Evolutionary conservation across 495 filamentous ascomycete species (phyloP).

Genomic region (Friedmanniomyces simplex): DNA sequence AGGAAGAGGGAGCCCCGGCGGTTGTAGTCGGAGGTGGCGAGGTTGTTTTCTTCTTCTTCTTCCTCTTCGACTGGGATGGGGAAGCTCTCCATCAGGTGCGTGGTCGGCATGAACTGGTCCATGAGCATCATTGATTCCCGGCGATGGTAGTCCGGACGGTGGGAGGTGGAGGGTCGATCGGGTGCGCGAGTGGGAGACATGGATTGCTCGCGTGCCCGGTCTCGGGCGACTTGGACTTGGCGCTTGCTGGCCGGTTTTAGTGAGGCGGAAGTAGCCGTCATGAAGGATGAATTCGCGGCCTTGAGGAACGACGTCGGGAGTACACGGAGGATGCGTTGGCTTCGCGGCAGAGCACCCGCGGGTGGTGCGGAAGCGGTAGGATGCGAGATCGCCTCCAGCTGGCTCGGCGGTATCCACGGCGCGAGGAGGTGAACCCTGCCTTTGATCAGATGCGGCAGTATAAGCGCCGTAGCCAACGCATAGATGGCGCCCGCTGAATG

Average conservation of each 20-base stretch:
- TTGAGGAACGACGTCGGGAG: conserved; percentile 87
- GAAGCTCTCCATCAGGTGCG: conserved; percentile 11
- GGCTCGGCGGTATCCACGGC: conserved; percentile 97
- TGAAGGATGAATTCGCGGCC: conserved; percentile 88
- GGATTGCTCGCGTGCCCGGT: conserved; percentile 15
- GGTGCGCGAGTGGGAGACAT: conserved; percentile 29
- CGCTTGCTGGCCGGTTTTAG: conserved; percentile 34
- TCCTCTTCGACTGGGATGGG: conserved; percentile 7
- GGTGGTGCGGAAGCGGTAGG: conserved; percentile 65
- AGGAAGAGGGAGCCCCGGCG: conserved; percentile 1
- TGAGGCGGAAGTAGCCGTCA: conserved; percentile 82
- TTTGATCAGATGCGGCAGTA: conserved; percentile 91
- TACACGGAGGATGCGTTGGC: conserved; percentile 80
- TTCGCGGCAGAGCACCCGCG: conserved; percentile 75
- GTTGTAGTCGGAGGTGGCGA: neutral
- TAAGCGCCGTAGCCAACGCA: conserved; percentile 86
- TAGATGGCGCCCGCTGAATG: conserved; percentile 97
- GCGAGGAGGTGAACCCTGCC: conserved; percentile 91
- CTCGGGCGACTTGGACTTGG: conserved; percentile 36
- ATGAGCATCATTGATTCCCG: conserved; percentile 33
- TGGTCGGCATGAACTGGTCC: conserved; percentile 32
- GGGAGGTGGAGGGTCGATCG: conserved; percentile 6
- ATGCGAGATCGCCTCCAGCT: conserved; percentile 64
- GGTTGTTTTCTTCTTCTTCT: neutral
- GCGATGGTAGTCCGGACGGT: conserved; percentile 14